phyloP scores from a whole-genome alignment of 2,329 filamentous ascomycete species.

The Neonectria neomacrospora region DNA sequence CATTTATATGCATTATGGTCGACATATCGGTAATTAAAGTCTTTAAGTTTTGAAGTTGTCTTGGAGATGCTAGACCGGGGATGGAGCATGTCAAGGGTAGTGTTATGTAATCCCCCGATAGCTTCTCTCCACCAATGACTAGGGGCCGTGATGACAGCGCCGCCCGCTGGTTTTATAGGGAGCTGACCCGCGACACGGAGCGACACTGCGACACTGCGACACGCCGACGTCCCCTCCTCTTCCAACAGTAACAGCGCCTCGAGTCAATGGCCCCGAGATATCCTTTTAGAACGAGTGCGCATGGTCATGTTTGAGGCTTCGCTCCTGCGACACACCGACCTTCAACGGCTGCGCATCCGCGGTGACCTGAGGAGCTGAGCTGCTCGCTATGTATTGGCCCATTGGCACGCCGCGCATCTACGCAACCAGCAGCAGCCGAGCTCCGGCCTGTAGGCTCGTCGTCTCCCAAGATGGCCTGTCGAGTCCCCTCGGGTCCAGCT shows the following conservation, averaged over 20 bases:
- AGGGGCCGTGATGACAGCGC: constrained; percentile 14
- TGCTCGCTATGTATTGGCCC: constrained; percentile 85
- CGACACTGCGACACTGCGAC: constrained; percentile 25
- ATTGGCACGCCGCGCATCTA: constrained; percentile 86
- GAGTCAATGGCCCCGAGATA: constrained; percentile 39
- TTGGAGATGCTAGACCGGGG: neutral
- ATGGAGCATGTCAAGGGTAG: neutral
- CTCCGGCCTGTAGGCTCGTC: constrained; percentile 60
- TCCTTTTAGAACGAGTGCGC: constrained; percentile 28
- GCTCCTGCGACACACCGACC: constrained; percentile 30
- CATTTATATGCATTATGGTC: neutral
- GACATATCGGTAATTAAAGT: neutral
- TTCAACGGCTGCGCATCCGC: constrained; percentile 34
- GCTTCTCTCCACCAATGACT: constrained; percentile 20
- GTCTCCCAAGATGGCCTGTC: constrained; percentile 71
- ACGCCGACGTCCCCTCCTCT: constrained; percentile 27
- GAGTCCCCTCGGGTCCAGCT: constrained; percentile 47
- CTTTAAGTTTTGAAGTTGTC: neutral
- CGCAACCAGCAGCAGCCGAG: constrained; percentile 76
- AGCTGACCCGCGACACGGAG: constrained; percentile 33
- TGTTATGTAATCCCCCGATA: constrained; percentile 13
- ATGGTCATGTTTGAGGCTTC: constrained; percentile 44
- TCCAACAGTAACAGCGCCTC: constrained; percentile 23
- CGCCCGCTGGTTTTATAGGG: constrained; percentile 5
- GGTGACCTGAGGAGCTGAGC: constrained; percentile 42